Evolutionary conservation across 2,329 filamentous ascomycete genomes (phyloP).

Genomic region (Chalaropsis ovoidea): DNA sequence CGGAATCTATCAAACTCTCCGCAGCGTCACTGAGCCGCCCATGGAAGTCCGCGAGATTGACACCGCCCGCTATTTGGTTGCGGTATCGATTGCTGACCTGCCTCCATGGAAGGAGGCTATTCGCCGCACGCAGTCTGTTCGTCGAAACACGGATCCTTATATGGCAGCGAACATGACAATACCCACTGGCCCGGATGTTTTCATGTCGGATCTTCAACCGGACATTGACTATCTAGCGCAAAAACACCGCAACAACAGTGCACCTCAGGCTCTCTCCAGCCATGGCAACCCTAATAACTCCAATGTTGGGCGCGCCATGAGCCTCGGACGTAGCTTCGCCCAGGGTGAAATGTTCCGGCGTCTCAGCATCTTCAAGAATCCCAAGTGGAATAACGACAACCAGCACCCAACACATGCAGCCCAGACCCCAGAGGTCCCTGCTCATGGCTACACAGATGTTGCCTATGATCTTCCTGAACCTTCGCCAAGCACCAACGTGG

Average conservation of each 20-base stretch:
- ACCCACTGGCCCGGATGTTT: not conserved
- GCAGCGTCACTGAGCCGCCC: conserved; percentile 52
- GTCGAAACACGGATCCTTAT: conserved; percentile 19
- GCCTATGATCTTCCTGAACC: not conserved
- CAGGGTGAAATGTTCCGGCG: conserved; percentile 24
- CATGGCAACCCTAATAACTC: conserved; percentile 16
- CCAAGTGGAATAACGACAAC: conserved; percentile 8
- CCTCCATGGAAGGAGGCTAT: conserved; percentile 39
- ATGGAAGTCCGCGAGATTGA: conserved; percentile 49
- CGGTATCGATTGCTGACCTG: conserved; percentile 36
- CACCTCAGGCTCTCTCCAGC: conserved; percentile 16
- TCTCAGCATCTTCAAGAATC: conserved; percentile 24
- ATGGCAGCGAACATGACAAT: conserved; percentile 12
- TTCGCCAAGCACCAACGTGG: conserved; percentile 1
- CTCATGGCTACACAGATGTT: not conserved
- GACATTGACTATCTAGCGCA: conserved; percentile 48
- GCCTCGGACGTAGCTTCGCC: conserved; percentile 23
- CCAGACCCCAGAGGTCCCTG: not conserved
- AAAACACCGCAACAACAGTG: conserved; percentile 30
- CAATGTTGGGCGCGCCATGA: conserved; percentile 23
- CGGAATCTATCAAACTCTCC: conserved; percentile 60
- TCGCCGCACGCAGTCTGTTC: conserved; percentile 29
- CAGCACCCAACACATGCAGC: not conserved
- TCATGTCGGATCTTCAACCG: conserved; percentile 39
- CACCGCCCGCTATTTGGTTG: conserved; percentile 47